These are phyloP conservation scores for Candida sp. DNA, from an alignment of 1,139 yeast genomes.

Conservation along the genomic window DNA sequence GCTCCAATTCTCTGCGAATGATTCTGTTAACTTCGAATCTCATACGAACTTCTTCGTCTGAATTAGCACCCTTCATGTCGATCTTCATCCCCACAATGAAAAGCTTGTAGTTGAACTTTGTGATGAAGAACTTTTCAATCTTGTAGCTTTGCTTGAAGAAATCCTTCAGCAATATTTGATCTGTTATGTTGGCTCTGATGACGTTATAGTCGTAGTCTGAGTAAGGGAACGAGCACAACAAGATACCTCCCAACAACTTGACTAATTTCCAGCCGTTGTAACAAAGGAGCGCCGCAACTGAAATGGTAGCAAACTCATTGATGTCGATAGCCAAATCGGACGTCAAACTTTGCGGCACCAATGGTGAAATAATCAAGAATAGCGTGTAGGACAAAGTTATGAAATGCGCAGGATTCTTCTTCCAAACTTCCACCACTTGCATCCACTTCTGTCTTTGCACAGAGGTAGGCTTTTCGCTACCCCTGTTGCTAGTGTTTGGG, in stretches of 20 bases:
- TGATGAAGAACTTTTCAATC: constrained; percentile 53
- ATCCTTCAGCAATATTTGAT: constrained; percentile 47
- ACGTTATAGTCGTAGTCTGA: constrained; percentile 41
- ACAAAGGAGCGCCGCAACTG: constrained; percentile 53
- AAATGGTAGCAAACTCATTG: constrained; percentile 53
- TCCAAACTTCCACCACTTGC: constrained; percentile 16
- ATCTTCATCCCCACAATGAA: constrained; percentile 60
- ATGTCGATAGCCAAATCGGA: constrained; percentile 40
- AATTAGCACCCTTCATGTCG: constrained; percentile 68
- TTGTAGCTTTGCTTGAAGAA: constrained; percentile 53
- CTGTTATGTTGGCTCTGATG: constrained; percentile 36
- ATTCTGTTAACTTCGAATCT: constrained; percentile 58
- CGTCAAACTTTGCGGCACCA: constrained; percentile 32
- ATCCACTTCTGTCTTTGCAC: neutral
- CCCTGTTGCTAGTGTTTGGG: neutral
- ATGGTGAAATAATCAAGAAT: constrained; percentile 36
- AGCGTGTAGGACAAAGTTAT: constrained; percentile 61
- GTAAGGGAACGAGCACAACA: constrained; percentile 57
- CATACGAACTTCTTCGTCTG: constrained; percentile 65
- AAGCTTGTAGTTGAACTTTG: constrained; percentile 65
- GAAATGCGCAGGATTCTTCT: constrained; percentile 65
- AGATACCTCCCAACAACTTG: constrained; percentile 52
- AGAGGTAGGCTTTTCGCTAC: constrained; percentile 8
- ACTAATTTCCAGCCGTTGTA: constrained; percentile 61
- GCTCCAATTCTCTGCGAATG: constrained; percentile 34